phyloP scores from a whole-genome alignment of 2,329 filamentous ascomycete species.

The Aspergillus uvarum region DNA sequence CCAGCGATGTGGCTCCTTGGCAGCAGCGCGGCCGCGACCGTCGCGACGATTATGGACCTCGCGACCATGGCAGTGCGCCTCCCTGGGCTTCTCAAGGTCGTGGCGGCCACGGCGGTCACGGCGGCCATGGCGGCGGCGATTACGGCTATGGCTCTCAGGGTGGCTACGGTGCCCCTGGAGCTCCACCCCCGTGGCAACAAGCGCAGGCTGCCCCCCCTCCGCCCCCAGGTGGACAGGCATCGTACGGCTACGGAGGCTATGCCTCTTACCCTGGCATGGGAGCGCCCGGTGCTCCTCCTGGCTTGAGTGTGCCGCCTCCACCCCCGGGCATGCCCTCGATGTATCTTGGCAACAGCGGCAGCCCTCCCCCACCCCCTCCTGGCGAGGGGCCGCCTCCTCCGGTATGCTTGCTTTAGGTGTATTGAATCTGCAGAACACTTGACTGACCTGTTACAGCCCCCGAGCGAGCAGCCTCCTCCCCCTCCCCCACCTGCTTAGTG shows the following conservation, averaged over 20 bases:
- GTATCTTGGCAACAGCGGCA: slow-evolving; percentile 39
- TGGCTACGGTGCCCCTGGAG: slow-evolving; percentile 45
- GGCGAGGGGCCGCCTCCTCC: slow-evolving; percentile 45
- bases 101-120: slow-evolving; percentile 37
- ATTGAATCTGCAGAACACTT: slow-evolving; percentile 10
- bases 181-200: slow-evolving; percentile 64
- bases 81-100: slow-evolving; percentile 43
- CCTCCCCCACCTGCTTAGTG: slow-evolving; percentile 54
- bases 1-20: slow-evolving; percentile 80
- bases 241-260: slow-evolving; percentile 60
- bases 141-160: slow-evolving; percentile 41
- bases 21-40: slow-evolving; percentile 56
- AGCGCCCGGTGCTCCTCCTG: slow-evolving; percentile 56
- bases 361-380: slow-evolving; percentile 44
- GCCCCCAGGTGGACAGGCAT: slow-evolving; percentile 41
- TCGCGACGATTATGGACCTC: slow-evolving; percentile 48
- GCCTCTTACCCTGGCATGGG: slow-evolving; percentile 49
- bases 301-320: slow-evolving; percentile 42
- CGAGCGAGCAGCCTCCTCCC: slow-evolving; percentile 61
- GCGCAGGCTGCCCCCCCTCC: slow-evolving; percentile 54
- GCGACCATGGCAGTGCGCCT: slow-evolving; percentile 37
- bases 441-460: slow-evolving; percentile 35
- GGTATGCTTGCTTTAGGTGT: slow-evolving; percentile 26
- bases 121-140: slow-evolving; percentile 38
- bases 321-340: slow-evolving; percentile 47